Conservation (phyloP, 441 rosid genomes). For the Syzygium syzygioides region DNA sequence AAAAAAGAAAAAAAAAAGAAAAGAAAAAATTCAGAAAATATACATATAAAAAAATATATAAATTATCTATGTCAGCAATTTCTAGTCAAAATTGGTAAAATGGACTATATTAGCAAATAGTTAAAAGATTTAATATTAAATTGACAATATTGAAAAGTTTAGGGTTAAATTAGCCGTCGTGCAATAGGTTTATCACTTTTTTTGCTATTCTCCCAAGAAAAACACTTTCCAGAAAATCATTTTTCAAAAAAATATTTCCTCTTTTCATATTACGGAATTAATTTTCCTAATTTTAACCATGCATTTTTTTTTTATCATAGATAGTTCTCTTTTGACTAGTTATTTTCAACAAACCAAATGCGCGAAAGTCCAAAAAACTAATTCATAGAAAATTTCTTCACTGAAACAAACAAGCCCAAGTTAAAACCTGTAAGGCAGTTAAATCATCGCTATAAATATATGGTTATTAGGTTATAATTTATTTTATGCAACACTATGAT, state of each 20-base stretch:
- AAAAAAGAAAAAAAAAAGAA: background rate
- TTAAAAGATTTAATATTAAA: background rate
- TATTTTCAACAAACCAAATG: background rate
- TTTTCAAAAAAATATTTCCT: background rate
- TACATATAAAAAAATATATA: background rate
- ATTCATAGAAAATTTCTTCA: background rate
- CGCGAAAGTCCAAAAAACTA: background rate
- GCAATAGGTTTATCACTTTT: background rate
- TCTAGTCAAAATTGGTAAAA: rapidly evolving
- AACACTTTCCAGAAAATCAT: background rate
- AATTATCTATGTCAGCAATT: background rate
- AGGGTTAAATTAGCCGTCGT: background rate
- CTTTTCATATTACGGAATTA: background rate
- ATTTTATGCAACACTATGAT: background rate
- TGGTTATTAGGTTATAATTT: background rate
- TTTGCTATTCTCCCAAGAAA: background rate
- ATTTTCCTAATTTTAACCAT: background rate
- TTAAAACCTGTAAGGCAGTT: no score
- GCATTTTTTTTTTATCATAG: background rate
- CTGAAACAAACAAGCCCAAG: background rate
- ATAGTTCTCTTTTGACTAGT: background rate
- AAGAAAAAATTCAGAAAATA: background rate
- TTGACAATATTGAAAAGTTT: background rate
- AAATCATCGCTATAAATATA: background rate
- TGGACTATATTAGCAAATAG: background rate